Conservation (phyloP, 2,329 filamentous ascomycete genomes). For the Lecanicillium sp. region DNA sequence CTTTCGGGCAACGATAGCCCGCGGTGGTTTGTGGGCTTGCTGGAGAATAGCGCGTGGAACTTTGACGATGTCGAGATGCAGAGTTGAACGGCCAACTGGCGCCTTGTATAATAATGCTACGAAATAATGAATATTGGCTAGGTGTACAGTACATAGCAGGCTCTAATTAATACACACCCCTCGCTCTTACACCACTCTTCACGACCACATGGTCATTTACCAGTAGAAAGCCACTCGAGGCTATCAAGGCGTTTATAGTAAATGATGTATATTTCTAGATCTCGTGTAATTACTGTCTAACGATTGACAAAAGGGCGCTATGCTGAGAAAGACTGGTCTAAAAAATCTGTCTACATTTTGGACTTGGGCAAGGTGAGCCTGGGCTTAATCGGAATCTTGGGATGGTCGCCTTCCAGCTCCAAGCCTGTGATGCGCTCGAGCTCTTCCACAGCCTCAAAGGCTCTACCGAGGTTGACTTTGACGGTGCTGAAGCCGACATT, state of each 20-base stretch:
- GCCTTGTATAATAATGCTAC: too few relatives aligned
- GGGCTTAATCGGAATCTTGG: slow-evolving; percentile 38
- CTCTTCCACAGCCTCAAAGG: slow-evolving; percentile 73
- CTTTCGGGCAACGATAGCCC: slow-evolving; percentile 1
- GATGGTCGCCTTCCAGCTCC: slow-evolving; percentile 47
- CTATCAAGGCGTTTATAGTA: too few relatives aligned
- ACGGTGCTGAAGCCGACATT: slow-evolving; percentile 71
- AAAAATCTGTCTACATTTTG: slow-evolving; percentile 30
- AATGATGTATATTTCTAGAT: too few relatives aligned
- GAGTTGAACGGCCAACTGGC: background rate
- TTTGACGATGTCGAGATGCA: slow-evolving; percentile 9
- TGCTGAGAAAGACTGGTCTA: slow-evolving; percentile 1
- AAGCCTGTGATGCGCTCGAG: slow-evolving; percentile 71
- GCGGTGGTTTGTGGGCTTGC: slow-evolving; percentile 17
- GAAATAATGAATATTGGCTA: too few relatives aligned
- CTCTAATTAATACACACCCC: too few relatives aligned
- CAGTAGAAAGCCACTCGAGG: too few relatives aligned
- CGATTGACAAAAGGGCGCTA: background rate
- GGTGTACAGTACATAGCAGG: too few relatives aligned
- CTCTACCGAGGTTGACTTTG: slow-evolving; percentile 72
- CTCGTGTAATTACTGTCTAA: slow-evolving; percentile 1
- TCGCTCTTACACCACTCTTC: too few relatives aligned
- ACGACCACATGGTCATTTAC: too few relatives aligned
- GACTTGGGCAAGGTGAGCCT: slow-evolving; percentile 25
- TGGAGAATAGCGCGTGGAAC: slow-evolving; percentile 17